These are phyloP conservation scores for Saccharum spontaneum DNA, from an alignment of 176 grass and related monocot species.

Conservation along the genomic window DNA sequence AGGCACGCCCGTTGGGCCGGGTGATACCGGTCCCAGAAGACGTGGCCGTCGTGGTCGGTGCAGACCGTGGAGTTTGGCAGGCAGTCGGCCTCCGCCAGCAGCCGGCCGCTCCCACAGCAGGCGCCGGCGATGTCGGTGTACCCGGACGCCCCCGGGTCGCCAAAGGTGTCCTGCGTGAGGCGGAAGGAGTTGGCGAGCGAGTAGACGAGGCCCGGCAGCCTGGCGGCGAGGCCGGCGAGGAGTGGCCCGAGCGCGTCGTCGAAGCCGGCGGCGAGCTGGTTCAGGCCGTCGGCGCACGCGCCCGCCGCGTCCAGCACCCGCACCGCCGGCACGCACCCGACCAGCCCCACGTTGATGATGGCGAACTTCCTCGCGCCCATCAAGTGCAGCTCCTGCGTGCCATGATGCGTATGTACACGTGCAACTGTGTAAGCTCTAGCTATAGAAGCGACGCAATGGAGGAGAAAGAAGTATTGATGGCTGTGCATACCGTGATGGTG, in stretches of 20 bases:
- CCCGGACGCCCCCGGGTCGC: not conserved
- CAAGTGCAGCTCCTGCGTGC: not conserved
- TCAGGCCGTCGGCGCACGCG: not conserved
- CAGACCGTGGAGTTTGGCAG: not conserved
- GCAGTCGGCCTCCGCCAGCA: not conserved
- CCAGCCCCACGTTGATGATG: slow-evolving; percentile 15
- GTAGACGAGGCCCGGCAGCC: slow-evolving; percentile 19
- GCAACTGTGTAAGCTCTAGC: no score
- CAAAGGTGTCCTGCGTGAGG: not conserved
- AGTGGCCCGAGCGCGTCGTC: not conserved
- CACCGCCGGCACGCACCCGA: slow-evolving; percentile 20
- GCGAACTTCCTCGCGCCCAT: slow-evolving; percentile 47
- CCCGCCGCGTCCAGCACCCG: not conserved
- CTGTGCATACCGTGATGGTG: not conserved
- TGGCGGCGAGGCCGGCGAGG: not conserved
- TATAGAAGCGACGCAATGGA: no score
- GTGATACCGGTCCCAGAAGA: slow-evolving; percentile 40
- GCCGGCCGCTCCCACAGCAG: slow-evolving; percentile 26
- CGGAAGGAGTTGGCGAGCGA: slow-evolving; percentile 23
- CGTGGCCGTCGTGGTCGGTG: not conserved
- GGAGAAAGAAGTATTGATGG: no score
- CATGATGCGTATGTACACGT: no score
- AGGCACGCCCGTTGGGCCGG: not conserved
- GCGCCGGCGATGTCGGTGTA: slow-evolving; percentile 14
- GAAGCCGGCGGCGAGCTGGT: slow-evolving; percentile 25